Evolutionary conservation across 1,139 yeast species (phyloP).

Genomic region (Taiozyma onychis): DNA sequence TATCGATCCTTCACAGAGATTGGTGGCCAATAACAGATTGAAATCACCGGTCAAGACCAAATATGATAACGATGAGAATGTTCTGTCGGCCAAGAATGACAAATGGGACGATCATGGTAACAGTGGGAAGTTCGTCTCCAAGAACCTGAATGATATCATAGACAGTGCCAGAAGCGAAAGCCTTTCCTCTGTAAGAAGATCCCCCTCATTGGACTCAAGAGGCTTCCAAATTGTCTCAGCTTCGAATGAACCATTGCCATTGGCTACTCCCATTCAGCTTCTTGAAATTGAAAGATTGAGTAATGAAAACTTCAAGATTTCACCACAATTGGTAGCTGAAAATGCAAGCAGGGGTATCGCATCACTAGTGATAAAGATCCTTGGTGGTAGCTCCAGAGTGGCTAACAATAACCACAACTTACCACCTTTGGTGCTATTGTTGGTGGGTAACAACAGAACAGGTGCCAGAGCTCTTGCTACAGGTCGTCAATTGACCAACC

Average conservation of each 20-base stretch:
- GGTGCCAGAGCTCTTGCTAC: slow-evolving; percentile 76
- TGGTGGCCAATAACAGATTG: slow-evolving; percentile 71
- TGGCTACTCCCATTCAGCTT: slow-evolving; percentile 76
- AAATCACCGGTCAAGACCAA: slow-evolving; percentile 22
- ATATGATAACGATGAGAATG: slow-evolving; percentile 72
- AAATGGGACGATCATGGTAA: slow-evolving; percentile 43
- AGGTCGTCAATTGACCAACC: slow-evolving; percentile 74
- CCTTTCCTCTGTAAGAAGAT: slow-evolving; percentile 9
- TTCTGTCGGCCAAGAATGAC: slow-evolving; percentile 45
- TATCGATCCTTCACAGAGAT: slow-evolving; percentile 52
- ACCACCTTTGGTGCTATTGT: slow-evolving; percentile 68
- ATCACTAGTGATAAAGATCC: slow-evolving; percentile 48
- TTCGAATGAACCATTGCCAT: slow-evolving; percentile 36
- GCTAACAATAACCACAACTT: slow-evolving; percentile 62
- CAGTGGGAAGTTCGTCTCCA: neutral
- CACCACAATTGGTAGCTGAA: slow-evolving; percentile 51
- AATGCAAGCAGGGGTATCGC: slow-evolving; percentile 68
- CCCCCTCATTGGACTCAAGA: slow-evolving; percentile 18
- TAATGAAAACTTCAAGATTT: slow-evolving; percentile 46
- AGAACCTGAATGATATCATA: neutral
- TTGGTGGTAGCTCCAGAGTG: slow-evolving; percentile 67
- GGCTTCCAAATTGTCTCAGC: slow-evolving; percentile 11
- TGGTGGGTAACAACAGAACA: slow-evolving; percentile 69
- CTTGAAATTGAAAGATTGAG: slow-evolving; percentile 70
- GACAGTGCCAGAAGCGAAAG: slow-evolving; percentile 1